Evolutionary conservation across 1,284 basidiomycete genomes (phyloP).

Genomic region (Pisolithus thermaeus): DNA sequence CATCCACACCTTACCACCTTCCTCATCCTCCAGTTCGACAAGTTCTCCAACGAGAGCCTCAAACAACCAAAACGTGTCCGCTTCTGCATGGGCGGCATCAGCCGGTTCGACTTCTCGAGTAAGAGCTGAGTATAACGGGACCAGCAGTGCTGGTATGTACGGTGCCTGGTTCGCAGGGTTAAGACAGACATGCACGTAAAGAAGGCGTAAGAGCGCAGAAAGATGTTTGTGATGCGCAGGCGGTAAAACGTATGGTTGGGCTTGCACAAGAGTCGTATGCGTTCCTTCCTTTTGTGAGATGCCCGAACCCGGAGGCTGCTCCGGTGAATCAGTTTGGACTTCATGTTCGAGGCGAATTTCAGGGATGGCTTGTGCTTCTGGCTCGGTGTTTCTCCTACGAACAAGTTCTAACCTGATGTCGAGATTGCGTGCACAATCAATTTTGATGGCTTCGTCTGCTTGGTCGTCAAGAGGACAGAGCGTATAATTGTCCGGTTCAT

Average conservation of each 20-base stretch:
- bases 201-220: constrained; percentile 61
- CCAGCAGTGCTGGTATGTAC: constrained; percentile 59
- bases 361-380: constrained; percentile 33
- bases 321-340: constrained; percentile 15
- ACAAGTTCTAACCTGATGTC: constrained; percentile 49
- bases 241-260: constrained; percentile 39
- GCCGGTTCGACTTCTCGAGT: constrained; percentile 55
- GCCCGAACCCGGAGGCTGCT: constrained; percentile 23
- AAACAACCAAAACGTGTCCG: constrained; percentile 77
- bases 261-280: constrained; percentile 49
- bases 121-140: constrained; percentile 62
- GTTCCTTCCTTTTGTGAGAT: constrained; percentile 23
- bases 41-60: constrained; percentile 70
- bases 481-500: constrained; percentile 41
- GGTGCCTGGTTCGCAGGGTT: constrained; percentile 68
- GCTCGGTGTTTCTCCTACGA: constrained; percentile 23
- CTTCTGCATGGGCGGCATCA: constrained; percentile 63
- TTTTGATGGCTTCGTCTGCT: constrained; percentile 42
- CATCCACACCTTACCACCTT: constrained; percentile 57
- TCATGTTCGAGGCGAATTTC: constrained; percentile 51
- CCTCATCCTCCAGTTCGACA: constrained; percentile 63
- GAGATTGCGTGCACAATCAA: constrained; percentile 46
- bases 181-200: constrained; percentile 67
- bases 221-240: constrained; percentile 53
- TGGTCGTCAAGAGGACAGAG: constrained; percentile 49